phyloP scores from a whole-genome alignment of 2,329 filamentous ascomycete genomes.

The Exophiala calicioides region DNA sequence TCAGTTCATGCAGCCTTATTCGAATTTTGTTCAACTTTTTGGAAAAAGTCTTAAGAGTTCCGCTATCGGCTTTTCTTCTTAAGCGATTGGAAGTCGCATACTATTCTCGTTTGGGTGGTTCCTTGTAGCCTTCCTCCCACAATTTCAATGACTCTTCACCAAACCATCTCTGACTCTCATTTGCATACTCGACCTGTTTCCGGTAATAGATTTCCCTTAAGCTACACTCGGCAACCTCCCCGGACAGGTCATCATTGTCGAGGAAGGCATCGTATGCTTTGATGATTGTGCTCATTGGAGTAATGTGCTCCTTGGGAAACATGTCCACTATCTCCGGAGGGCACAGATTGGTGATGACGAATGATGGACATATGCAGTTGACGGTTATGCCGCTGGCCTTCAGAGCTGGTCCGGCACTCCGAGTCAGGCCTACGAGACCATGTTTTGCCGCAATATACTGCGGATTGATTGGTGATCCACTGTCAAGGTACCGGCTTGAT shows the following conservation, averaged over 20 bases:
- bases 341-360: slow-evolving; percentile 37
- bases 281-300: slow-evolving; percentile 38
- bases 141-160: too few relatives aligned
- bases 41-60: too few relatives aligned
- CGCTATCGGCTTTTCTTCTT: too few relatives aligned
- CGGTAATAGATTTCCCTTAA: too few relatives aligned
- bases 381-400: slow-evolving; percentile 37
- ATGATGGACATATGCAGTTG: slow-evolving; percentile 38
- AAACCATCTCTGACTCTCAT: too few relatives aligned
- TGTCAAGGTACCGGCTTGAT: slow-evolving; percentile 49
- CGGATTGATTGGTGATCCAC: slow-evolving; percentile 42
- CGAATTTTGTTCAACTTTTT: too few relatives aligned
- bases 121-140: too few relatives aligned
- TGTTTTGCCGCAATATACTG: slow-evolving; percentile 58
- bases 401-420: slow-evolving; percentile 26
- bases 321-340: slow-evolving; percentile 30
- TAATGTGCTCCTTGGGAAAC: slow-evolving; percentile 38
- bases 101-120: too few relatives aligned
- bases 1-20: too few relatives aligned
- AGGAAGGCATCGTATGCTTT: slow-evolving; percentile 38
- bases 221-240: too few relatives aligned
- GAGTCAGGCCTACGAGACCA: slow-evolving; percentile 50
- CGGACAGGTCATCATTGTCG: slow-evolving; percentile 1
- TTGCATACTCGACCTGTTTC: too few relatives aligned
- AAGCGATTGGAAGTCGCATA: too few relatives aligned